phyloP scores from a whole-genome alignment of 2,329 filamentous ascomycete species.

The Cryphonectria japonica region DNA sequence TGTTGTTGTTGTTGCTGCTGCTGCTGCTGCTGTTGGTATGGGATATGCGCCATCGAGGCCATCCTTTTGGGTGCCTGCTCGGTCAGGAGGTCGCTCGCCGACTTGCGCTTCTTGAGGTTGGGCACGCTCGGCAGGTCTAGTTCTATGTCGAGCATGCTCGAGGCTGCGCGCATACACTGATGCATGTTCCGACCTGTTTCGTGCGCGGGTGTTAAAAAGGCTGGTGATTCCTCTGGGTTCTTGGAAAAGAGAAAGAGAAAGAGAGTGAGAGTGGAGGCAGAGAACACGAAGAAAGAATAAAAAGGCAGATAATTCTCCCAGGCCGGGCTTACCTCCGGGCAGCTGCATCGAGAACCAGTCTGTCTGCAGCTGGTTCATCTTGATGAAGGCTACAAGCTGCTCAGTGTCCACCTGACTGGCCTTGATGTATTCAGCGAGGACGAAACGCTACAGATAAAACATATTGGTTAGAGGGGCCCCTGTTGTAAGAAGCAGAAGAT shows the following conservation, averaged over 20 bases:
- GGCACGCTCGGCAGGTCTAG: conserved; percentile 35
- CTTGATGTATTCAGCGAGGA: conserved; percentile 63
- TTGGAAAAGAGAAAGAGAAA: neutral
- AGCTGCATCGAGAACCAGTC: conserved; percentile 43
- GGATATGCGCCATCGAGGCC: conserved; percentile 32
- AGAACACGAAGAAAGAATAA: too few relatives aligned
- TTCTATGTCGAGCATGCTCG: conserved; percentile 37
- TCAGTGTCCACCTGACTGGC: conserved; percentile 54
- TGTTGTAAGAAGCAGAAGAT: neutral
- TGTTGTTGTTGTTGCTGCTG: conserved; percentile 7
- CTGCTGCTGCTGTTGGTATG: conserved; percentile 21
- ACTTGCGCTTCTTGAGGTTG: conserved; percentile 39
- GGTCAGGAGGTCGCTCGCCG: conserved; percentile 35
- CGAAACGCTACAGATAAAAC: conserved; percentile 52
- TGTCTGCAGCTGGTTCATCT: conserved; percentile 36
- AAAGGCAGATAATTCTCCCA: neutral
- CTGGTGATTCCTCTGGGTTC: neutral
- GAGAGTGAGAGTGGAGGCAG: neutral
- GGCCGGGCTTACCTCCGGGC: conserved; percentile 37
- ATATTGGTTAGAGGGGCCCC: conserved; percentile 1
- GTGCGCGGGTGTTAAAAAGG: conserved; percentile 25
- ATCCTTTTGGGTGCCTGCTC: conserved; percentile 40
- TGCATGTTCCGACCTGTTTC: conserved; percentile 41
- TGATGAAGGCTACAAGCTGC: conserved; percentile 53
- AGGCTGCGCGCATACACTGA: conserved; percentile 40